Percentiles rank a stretch among this genome's conserved stretches.
These are phyloP conservation scores for Elsinoe ampelina DNA, from an alignment of 2,329 filamentous ascomycete species.

Conservation along the genomic window DNA sequence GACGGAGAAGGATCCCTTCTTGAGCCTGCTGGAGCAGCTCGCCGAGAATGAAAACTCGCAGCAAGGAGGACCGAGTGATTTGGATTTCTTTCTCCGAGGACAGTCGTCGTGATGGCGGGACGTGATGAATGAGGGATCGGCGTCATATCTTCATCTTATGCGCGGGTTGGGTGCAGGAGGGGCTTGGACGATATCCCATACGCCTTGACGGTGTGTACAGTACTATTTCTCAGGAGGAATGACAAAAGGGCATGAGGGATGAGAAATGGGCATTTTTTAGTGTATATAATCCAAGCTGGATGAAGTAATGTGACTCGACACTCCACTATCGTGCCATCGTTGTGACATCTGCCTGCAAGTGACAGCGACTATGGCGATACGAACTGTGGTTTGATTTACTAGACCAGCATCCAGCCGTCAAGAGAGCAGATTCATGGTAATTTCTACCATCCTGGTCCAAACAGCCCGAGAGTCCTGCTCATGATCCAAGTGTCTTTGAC, in stretches of 20 bases:
- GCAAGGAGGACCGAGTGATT: conserved; percentile 56
- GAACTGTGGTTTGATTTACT: too few species aligned
- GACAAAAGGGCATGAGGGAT: background rate
- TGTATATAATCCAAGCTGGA: conserved; percentile 3
- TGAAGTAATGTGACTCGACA: background rate
- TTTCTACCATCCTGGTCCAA: background rate
- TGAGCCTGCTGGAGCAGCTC: conserved; percentile 69
- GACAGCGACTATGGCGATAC: too few species aligned
- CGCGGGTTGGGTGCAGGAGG: background rate
- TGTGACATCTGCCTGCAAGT: too few species aligned
- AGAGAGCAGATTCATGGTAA: too few species aligned
- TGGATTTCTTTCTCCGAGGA: conserved; percentile 62
- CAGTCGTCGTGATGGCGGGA: conserved; percentile 11
- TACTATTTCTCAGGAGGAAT: background rate
- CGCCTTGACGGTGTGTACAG: conserved; percentile 1
- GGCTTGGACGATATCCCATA: background rate
- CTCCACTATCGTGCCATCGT: background rate
- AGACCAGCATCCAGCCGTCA: too few species aligned
- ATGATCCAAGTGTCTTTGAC: background rate
- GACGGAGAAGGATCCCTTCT: conserved; percentile 67
- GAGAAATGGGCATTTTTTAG: background rate
- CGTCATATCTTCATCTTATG: background rate
- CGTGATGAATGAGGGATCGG: background rate
- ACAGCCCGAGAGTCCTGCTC: conserved; percentile 4
- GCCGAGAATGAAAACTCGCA: conserved; percentile 67